Conservation (phyloP, 306 rosid genomes). For the Prunus mira region DNA sequence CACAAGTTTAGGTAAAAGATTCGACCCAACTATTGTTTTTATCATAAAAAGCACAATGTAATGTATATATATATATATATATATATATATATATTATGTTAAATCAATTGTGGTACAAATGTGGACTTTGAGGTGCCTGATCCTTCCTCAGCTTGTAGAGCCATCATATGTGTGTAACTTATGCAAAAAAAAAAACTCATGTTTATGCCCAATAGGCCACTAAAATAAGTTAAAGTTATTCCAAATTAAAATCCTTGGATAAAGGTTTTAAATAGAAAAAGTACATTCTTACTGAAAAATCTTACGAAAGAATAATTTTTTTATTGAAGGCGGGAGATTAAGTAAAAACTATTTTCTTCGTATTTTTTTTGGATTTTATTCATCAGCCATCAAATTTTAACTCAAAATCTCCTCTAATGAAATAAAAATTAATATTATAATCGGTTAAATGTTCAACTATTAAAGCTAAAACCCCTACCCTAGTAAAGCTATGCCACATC, state of each 20-base stretch:
- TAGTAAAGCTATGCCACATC: too few species aligned
- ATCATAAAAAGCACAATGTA: background rate
- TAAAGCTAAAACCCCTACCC: too few species aligned
- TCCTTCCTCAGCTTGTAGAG: background rate
- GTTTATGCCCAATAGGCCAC: too few species aligned
- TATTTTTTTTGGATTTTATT: too few species aligned
- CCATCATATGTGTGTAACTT: background rate
- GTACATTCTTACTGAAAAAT: background rate
- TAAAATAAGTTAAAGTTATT: too few species aligned
- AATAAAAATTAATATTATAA: too few species aligned
- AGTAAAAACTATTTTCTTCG: too few species aligned
- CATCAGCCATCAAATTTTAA: too few species aligned
- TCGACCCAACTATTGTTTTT: background rate
- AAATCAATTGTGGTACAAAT: background rate
- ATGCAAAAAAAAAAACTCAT: background rate
- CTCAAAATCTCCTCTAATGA: too few species aligned
- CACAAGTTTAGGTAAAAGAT: constrained; percentile 10
- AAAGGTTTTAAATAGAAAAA: background rate
- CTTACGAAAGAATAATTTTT: background rate
- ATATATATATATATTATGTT: background rate
- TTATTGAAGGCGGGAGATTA: background rate
- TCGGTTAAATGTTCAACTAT: too few species aligned
- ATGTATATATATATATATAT: background rate
- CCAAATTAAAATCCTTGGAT: background rate
- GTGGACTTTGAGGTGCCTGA: background rate